Conservation (phyloP, 2,329 filamentous ascomycete genomes). For the Zalaria obscura region DNA sequence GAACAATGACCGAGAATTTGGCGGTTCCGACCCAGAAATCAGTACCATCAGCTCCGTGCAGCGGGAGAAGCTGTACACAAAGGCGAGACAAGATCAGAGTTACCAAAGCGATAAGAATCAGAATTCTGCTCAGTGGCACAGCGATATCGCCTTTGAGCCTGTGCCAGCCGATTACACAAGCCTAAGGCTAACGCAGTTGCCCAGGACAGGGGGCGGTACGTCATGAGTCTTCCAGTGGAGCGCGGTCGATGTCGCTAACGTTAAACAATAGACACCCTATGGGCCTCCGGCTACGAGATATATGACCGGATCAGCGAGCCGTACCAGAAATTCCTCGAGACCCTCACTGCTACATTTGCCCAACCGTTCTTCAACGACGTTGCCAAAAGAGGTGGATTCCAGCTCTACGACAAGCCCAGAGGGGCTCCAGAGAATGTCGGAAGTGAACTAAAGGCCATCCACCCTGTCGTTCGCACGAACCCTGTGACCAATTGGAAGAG, state of each 20-base stretch:
- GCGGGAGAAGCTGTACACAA: conserved; percentile 20
- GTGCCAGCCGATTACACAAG: conserved; percentile 27
- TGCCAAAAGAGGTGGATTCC: conserved; percentile 25
- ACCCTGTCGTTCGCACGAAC: conserved; percentile 47
- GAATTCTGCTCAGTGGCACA: conserved; percentile 33
- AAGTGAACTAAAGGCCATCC: conserved; percentile 31
- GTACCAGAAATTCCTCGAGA: conserved; percentile 45
- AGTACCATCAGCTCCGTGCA: conserved; percentile 24
- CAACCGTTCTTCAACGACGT: conserved; percentile 22
- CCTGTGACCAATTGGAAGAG: conserved; percentile 51
- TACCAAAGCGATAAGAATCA: conserved; percentile 4
- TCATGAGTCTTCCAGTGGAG: neutral
- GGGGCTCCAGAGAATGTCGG: conserved; percentile 43
- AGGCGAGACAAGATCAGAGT: conserved; percentile 23
- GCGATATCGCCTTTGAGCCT: conserved; percentile 26
- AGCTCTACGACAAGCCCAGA: conserved; percentile 32
- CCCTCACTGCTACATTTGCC: conserved; percentile 32
- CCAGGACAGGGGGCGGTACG: conserved; percentile 23
- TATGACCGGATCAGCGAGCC: conserved; percentile 41
- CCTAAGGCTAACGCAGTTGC: conserved; percentile 20
- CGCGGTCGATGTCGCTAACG: too few species aligned
- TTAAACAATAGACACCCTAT: conserved; percentile 9
- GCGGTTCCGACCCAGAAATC: conserved; percentile 23
- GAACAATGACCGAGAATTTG: conserved; percentile 28
- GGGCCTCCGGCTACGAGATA: conserved; percentile 40